Evolutionary conservation across 2,329 filamentous ascomycete genomes (phyloP).

Genomic region (Talaromyces sp.): DNA sequence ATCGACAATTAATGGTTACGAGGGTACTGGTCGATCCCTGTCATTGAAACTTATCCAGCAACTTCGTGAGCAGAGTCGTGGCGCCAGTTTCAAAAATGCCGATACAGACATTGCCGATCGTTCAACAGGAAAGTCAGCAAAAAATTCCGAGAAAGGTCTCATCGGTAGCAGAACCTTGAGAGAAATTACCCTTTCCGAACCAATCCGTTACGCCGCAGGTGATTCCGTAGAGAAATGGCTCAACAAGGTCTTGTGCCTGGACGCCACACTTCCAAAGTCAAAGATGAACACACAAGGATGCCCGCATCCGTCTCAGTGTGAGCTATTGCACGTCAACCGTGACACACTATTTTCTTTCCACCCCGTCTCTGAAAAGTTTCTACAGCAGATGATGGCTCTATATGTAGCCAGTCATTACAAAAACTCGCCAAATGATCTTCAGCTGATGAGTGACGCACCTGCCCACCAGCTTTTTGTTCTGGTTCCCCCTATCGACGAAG

Average conservation of each 20-base stretch:
- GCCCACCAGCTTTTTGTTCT: constrained; percentile 95
- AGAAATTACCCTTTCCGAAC: constrained; percentile 88
- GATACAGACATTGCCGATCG: constrained; percentile 71
- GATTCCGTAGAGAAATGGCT: constrained; percentile 95
- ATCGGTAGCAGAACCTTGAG: constrained; percentile 72
- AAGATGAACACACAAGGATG: constrained; percentile 71
- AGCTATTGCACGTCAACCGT: constrained; percentile 89
- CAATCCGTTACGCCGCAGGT: constrained; percentile 88
- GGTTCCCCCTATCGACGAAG: constrained; percentile 76
- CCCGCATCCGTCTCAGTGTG: constrained; percentile 85
- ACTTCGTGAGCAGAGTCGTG: constrained; percentile 84
- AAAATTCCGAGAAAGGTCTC: constrained; percentile 57
- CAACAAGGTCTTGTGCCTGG: constrained; percentile 87
- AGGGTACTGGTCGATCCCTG: constrained; percentile 90
- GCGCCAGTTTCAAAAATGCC: constrained; percentile 51
- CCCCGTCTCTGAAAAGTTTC: constrained; percentile 90
- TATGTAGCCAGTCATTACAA: constrained; percentile 98
- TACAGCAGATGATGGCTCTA: constrained; percentile 96
- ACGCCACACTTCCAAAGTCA: constrained; percentile 80
- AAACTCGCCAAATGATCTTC: constrained; percentile 96
- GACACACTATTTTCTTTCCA: constrained; percentile 98
- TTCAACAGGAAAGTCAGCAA: constrained; percentile 68
- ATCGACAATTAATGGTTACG: constrained; percentile 97
- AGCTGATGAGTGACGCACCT: constrained; percentile 95
- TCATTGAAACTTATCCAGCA: constrained; percentile 97